Evolutionary conservation across 306 rosid genomes (phyloP).

Genomic region (Malus asiatica): DNA sequence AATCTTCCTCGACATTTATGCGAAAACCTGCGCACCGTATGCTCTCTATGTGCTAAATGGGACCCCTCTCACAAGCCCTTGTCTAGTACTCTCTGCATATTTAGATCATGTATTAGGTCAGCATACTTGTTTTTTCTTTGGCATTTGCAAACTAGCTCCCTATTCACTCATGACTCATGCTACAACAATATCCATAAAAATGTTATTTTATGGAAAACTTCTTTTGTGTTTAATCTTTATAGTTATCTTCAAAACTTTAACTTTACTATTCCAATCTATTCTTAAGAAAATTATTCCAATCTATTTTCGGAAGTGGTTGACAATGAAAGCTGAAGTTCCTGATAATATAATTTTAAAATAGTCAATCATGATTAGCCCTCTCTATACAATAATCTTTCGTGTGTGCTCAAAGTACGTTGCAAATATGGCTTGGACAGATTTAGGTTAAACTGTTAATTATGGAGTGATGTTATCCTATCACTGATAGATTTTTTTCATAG

Average conservation of each 20-base stretch:
- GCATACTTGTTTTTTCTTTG: not conserved
- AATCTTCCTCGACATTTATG: not conserved
- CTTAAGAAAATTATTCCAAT: not conserved
- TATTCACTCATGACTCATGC: no score
- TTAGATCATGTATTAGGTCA: not conserved
- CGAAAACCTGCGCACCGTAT: not conserved
- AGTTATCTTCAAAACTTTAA: not conserved
- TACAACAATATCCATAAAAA: not conserved
- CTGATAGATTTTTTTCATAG: rapidly evolving
- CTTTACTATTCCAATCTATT: not conserved
- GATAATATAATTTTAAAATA: not conserved
- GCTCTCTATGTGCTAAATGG: not conserved
- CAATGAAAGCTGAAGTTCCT: not conserved
- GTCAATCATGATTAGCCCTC: not conserved
- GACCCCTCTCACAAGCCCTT: not conserved
- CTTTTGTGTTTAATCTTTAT: not conserved
- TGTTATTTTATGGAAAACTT: not conserved
- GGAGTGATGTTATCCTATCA: not conserved
- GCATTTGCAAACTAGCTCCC: not conserved
- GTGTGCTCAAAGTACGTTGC: not conserved
- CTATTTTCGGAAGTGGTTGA: not conserved
- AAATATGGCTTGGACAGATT: no score
- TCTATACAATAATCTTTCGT: not conserved
- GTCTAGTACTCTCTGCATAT: not conserved
- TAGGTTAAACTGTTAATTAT: not conserved